Evolutionary conservation across 2,329 filamentous ascomycete genomes (phyloP).

Genomic region (Hypomyces rosellus): DNA sequence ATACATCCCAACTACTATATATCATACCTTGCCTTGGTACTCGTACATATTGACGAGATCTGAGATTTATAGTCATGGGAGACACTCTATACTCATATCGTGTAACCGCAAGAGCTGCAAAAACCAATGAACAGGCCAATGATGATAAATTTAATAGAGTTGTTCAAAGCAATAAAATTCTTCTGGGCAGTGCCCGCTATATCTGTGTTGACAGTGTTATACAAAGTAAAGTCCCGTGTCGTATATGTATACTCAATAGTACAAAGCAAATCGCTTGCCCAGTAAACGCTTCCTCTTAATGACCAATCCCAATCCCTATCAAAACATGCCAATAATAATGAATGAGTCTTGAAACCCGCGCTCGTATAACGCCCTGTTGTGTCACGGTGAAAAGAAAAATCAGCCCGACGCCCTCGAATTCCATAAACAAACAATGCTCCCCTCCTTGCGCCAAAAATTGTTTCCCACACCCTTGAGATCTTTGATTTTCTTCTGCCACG

Average conservation of each 20-base stretch:
- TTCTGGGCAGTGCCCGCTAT: background rate
- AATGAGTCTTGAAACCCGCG: background rate
- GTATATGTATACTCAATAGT: constrained; percentile 7
- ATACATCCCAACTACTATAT: constrained; percentile 12
- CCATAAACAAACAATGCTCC: constrained; percentile 3
- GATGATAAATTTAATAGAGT: no score
- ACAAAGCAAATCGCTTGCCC: constrained; percentile 12
- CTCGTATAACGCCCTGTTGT: background rate
- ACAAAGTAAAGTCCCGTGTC: background rate
- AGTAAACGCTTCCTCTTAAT: constrained; percentile 10
- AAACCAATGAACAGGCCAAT: no score
- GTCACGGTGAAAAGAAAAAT: background rate
- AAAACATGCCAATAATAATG: background rate
- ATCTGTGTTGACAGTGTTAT: background rate
- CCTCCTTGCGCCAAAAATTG: constrained; percentile 6
- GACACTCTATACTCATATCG: no score
- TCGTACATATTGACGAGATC: constrained; percentile 2
- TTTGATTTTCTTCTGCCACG: background rate
- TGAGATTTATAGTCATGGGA: background rate
- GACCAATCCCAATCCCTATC: background rate
- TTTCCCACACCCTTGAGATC: background rate
- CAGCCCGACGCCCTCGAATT: constrained; percentile 3
- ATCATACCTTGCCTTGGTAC: background rate
- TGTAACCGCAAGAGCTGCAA: no score
- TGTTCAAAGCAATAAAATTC: background rate